Conservation (phyloP, 2,329 filamentous ascomycete genomes). For the Didymella exigua region DNA sequence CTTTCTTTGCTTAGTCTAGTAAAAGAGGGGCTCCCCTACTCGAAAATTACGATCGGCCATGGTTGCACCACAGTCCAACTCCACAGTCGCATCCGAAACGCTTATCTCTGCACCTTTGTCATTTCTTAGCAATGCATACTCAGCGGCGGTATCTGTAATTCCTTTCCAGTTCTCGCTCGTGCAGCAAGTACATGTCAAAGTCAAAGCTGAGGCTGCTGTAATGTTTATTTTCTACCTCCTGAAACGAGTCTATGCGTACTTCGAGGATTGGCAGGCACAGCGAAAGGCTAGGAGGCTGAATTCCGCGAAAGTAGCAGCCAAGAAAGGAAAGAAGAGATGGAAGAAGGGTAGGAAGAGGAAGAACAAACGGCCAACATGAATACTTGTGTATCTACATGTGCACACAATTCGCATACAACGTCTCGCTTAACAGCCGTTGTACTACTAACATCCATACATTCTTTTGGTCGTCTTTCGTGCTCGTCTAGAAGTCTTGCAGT, state of each 20-base stretch:
- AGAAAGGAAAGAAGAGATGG: not conserved
- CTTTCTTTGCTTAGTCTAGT: not conserved
- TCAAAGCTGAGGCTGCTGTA: constrained; percentile 25
- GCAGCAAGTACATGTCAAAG: constrained; percentile 21
- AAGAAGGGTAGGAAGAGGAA: not conserved
- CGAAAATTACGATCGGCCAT: not conserved
- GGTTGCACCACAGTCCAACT: not conserved
- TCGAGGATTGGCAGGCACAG: constrained; percentile 11
- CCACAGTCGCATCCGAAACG: not conserved
- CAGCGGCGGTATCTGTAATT: not conserved
- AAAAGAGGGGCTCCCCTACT: not conserved
- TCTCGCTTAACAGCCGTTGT: too few species aligned
- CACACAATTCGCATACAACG: too few species aligned
- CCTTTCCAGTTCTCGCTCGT: constrained; percentile 15
- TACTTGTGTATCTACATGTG: too few species aligned
- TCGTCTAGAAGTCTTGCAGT: too few species aligned
- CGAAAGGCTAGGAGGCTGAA: not conserved
- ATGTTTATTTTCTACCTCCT: constrained; percentile 16
- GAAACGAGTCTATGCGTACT: constrained; percentile 8
- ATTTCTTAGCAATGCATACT: not conserved
- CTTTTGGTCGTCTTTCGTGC: too few species aligned
- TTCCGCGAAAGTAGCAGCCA: not conserved
- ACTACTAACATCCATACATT: too few species aligned
- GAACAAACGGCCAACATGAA: not conserved
- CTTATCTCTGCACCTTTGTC: not conserved